Evolutionary conservation across 306 rosid genomes (phyloP).

Genomic region (Luffa acutangula): DNA sequence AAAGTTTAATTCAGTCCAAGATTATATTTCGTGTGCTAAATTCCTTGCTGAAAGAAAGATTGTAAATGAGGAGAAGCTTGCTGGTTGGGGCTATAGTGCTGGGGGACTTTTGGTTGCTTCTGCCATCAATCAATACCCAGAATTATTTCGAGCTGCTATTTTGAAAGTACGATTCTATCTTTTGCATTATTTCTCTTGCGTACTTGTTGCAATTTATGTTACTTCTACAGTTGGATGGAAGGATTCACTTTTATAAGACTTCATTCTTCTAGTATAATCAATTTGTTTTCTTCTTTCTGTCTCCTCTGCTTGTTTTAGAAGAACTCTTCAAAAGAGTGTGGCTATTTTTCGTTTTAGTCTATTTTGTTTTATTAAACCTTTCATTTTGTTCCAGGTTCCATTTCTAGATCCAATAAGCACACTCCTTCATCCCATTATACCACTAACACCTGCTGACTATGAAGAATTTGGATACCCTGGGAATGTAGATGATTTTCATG

Average conservation of each 20-base stretch:
- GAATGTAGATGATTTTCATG: conserved; percentile 65
- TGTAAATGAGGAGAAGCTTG: conserved; percentile 66
- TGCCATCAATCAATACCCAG: conserved; percentile 63
- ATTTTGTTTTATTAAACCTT: conserved; percentile 1
- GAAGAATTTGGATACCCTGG: conserved; percentile 94
- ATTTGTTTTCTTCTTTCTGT: not conserved
- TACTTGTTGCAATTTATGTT: not conserved
- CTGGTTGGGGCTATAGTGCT: conserved; percentile 84
- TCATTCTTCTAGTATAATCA: not conserved
- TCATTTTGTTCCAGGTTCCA: conserved; percentile 58
- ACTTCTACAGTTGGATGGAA: not conserved
- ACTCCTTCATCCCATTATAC: conserved; percentile 75
- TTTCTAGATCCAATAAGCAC: conserved; percentile 80
- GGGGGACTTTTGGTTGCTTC: conserved; percentile 95
- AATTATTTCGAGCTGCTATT: conserved; percentile 71
- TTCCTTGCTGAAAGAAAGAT: conserved; percentile 54
- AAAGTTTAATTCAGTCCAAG: conserved; percentile 69
- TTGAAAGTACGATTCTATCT: conserved; percentile 45
- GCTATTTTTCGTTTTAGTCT: not conserved
- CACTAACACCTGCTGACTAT: conserved; percentile 56
- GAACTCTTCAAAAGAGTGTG: not conserved
- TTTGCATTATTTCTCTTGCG: not conserved
- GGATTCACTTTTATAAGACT: not conserved
- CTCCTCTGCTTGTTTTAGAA: not conserved
- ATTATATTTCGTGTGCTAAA: conserved; percentile 77